Base-by-base conservation (phyloP, 139 green algal genomes). In the Ettlia oleoabundans region DNA sequence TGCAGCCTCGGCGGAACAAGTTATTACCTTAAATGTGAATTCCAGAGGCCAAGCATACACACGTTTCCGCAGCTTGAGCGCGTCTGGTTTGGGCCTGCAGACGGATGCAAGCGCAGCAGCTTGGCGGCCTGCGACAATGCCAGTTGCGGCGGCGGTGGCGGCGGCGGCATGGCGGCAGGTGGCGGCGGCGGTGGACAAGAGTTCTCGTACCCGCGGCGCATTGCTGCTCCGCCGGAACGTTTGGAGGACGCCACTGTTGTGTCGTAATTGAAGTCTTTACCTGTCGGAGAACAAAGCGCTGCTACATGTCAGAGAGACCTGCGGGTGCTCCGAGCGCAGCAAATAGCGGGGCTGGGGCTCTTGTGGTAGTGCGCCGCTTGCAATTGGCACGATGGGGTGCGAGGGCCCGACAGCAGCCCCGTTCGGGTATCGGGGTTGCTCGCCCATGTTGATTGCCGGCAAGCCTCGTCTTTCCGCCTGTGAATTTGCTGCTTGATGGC, bases 11-110 rank as follows among this genome's bases (percentile, higher is more conserved):
- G 47, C 13, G 15, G 47, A 10, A 58, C 15, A 15, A 24, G 47
- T 58, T 58, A 24, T 58, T 15, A 77, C 66, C 32, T 76, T 88
- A 26, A 89, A 66, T 10, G 67, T 85, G 65, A 89, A 74, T 15
- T 61, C 35, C 28, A 89, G 32, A 19, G 85, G 85, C 63, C 70
- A 88, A 38, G 66, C 63, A 8, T 58, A 43, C 6, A 89, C 64
- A 3, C 64, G 72, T 53, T 88, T 89, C 19, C 85, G 73, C 42
- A 89, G 47, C 76, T 88, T 89, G 13, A 89, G 43, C 33, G 70
- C 65, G 28, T 88, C 80, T 24, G 76, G 53, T 63, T 69, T 78
- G 47, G 32, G 53, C 24, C 67, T n/a, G 82, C 68, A 24, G 35
- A 53, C 71, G 15, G 58, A 30, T 42, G 26, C 13, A 1, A 30